Evolutionary conservation across 2,329 filamentous ascomycete species (phyloP).

Genomic region (Apiospora arundinis): DNA sequence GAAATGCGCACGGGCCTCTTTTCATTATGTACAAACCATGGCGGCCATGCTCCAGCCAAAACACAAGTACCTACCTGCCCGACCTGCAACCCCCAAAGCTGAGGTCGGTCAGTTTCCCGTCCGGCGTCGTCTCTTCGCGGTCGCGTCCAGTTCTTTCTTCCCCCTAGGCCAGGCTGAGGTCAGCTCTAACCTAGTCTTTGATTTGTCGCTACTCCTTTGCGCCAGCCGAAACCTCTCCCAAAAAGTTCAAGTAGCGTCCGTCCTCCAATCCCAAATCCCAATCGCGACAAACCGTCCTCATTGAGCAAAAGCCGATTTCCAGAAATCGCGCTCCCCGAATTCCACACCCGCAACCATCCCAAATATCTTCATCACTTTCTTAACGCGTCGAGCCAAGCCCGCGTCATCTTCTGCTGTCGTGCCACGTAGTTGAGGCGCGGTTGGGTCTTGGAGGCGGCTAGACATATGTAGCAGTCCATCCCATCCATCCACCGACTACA

Average conservation of each 20-base stretch:
- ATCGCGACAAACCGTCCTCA: slow-evolving; percentile 1
- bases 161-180: slow-evolving; percentile 17
- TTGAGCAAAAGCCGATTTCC: slow-evolving; percentile 14
- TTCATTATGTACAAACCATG: not conserved
- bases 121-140: slow-evolving; percentile 8
- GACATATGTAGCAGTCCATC: slow-evolving; percentile 29
- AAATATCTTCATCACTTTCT: not conserved
- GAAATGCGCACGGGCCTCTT: not conserved
- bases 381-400: not conserved
- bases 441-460: slow-evolving; percentile 13
- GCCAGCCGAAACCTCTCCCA: slow-evolving; percentile 20
- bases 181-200: slow-evolving; percentile 17
- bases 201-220: slow-evolving; percentile 16
- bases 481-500: slow-evolving; percentile 21
- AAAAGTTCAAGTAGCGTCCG: slow-evolving; percentile 21
- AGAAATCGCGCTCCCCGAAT: not conserved
- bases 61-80: not conserved
- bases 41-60: not conserved
- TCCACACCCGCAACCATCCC: not conserved
- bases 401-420: slow-evolving; percentile 9
- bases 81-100: not conserved
- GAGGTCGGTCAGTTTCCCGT: slow-evolving; percentile 6
- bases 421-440: slow-evolving; percentile 16
- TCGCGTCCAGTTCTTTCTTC: slow-evolving; percentile 7
- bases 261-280: slow-evolving; percentile 10